phyloP scores from a whole-genome alignment of 2,329 filamentous ascomycete species.

The Byssoonygena ceratinophila region DNA sequence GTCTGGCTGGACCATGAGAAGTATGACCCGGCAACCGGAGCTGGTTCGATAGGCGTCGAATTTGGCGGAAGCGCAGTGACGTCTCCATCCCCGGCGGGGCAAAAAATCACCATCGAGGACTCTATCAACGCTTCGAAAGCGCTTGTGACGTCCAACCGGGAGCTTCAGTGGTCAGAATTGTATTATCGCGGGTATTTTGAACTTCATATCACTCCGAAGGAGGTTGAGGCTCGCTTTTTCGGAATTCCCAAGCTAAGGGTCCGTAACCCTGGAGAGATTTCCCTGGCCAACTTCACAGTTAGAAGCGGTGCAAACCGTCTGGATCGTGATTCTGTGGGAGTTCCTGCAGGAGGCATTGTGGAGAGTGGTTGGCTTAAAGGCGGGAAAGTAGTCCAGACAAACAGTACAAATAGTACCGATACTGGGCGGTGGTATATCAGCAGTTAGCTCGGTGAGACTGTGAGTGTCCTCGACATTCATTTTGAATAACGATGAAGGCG shows the following conservation, averaged over 20 bases:
- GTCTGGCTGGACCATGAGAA: conserved; percentile 45
- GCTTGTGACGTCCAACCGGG: conserved; percentile 45
- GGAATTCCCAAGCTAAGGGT: conserved; percentile 22
- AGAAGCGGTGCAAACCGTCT: conserved; percentile 51
- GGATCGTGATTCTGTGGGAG: conserved; percentile 24
- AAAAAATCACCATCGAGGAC: conserved; percentile 45
- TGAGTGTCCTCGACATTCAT: too few relatives aligned
- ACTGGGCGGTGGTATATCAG: conserved; percentile 22
- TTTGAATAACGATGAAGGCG: too few relatives aligned
- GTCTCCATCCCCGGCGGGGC: conserved; percentile 49
- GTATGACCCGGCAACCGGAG: conserved; percentile 46
- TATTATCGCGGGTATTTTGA: conserved; percentile 67
- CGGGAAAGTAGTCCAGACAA: conserved; percentile 26
- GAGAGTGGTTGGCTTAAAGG: conserved; percentile 31
- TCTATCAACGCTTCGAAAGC: conserved; percentile 41
- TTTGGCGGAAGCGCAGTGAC: conserved; percentile 58
- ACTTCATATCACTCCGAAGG: conserved; percentile 46
- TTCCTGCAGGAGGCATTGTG: conserved; percentile 37
- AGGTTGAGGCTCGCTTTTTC: conserved; percentile 53
- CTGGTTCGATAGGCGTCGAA: conserved; percentile 51
- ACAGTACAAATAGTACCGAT: conserved; percentile 27
- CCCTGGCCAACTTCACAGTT: conserved; percentile 40
- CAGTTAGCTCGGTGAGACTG: too few relatives aligned
- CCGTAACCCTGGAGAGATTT: conserved; percentile 11
- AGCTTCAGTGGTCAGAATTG: conserved; percentile 61